phyloP scores from a whole-genome alignment of 2,329 filamentous ascomycete genomes.

The Immersiporthe knoxdaviesiana region DNA sequence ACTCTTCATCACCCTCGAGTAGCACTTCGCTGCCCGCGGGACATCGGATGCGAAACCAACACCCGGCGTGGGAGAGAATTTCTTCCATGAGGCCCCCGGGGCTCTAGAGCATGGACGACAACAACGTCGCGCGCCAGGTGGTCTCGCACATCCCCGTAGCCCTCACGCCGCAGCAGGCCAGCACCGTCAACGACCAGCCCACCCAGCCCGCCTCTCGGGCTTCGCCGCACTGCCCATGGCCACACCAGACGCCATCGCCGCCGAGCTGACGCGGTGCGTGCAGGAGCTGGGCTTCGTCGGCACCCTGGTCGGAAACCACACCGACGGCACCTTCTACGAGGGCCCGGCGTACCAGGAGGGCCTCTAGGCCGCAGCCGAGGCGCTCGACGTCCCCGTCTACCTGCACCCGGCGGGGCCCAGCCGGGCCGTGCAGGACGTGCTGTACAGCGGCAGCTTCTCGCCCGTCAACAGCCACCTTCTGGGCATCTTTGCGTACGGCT shows the following conservation, averaged over 20 bases:
- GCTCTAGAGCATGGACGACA: constrained; percentile 33
- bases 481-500: constrained; percentile 3
- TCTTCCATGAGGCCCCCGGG: constrained; percentile 14
- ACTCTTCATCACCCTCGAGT: constrained; percentile 45
- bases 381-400: constrained; percentile 48
- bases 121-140: constrained; percentile 31
- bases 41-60: background rate
- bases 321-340: constrained; percentile 47
- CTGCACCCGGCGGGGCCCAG: constrained; percentile 45
- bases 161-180: constrained; percentile 3
- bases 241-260: constrained; percentile 43
- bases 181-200: constrained; percentile 33
- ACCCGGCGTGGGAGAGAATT: background rate
- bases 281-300: constrained; percentile 43
- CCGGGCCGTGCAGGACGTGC: constrained; percentile 21
- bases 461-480: background rate
- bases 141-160: constrained; percentile 32
- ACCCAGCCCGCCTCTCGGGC: constrained; percentile 28
- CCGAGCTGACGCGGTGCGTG: constrained; percentile 42
- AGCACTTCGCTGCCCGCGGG: constrained; percentile 39
- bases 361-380: constrained; percentile 45
- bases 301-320: constrained; percentile 49
- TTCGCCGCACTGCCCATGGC: constrained; percentile 39
- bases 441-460: constrained; percentile 3
- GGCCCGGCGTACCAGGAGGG: constrained; percentile 44